A percentile compares a stretch with the other conserved stretches of the same genome.
phyloP scores from a whole-genome alignment of 2,329 filamentous ascomycete species.

The Sclerotinia subarctica region DNA sequence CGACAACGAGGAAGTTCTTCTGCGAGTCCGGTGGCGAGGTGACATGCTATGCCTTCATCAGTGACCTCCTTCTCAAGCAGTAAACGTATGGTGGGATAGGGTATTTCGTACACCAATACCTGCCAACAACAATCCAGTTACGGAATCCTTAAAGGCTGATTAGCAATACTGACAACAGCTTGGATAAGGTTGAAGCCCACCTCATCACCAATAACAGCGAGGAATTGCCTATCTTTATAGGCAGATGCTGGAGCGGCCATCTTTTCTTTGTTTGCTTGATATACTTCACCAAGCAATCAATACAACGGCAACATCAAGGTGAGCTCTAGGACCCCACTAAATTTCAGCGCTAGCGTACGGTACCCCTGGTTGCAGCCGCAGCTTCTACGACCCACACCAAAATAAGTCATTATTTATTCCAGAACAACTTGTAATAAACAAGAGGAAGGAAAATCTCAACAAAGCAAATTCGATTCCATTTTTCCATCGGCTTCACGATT shows the following conservation, averaged over 20 bases:
- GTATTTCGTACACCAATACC: slow-evolving; percentile 75
- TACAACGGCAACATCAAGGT: slow-evolving; percentile 17
- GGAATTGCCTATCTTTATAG: slow-evolving; percentile 85
- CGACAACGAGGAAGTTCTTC: slow-evolving; percentile 98
- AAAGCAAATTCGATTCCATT: slow-evolving; percentile 5
- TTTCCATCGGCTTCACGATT: background rate
- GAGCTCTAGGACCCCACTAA: slow-evolving; percentile 20
- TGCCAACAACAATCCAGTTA: slow-evolving; percentile 90
- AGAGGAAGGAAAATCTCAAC: slow-evolving; percentile 6
- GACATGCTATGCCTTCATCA: slow-evolving; percentile 65
- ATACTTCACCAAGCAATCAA: slow-evolving; percentile 20
- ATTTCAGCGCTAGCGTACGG: slow-evolving; percentile 6
- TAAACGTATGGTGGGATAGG: background rate
- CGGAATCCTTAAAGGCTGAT: slow-evolving; percentile 69
- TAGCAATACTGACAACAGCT: slow-evolving; percentile 23
- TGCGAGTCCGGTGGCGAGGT: slow-evolving; percentile 83
- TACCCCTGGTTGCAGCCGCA: slow-evolving; percentile 20
- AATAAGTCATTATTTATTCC: background rate
- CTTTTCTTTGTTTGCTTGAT: slow-evolving; percentile 12
- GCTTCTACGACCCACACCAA: slow-evolving; percentile 14
- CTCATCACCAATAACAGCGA: slow-evolving; percentile 98
- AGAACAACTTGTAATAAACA: slow-evolving; percentile 12
- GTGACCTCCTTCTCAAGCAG: slow-evolving; percentile 7
- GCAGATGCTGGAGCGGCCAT: slow-evolving; percentile 60
- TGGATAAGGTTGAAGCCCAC: slow-evolving; percentile 44